Evolutionary conservation across 495 filamentous ascomycete genomes (phyloP), one percentile per base, ranked within the genome.

Genomic region (Aspergillus sclerotioniger): DNA sequence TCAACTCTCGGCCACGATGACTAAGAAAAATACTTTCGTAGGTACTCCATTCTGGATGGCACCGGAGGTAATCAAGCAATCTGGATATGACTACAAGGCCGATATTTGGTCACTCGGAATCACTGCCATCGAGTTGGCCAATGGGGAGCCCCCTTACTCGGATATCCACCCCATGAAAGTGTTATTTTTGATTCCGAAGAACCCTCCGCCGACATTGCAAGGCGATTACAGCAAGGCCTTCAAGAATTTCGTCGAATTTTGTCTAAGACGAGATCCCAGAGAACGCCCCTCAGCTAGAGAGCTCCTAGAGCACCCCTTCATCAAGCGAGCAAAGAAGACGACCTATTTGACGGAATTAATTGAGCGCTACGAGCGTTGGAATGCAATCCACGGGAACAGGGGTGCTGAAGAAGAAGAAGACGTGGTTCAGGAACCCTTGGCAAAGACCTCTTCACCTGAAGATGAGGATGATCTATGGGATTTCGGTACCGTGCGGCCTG

Each of bases 31-130:
- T 67, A 98, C 94, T 0, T 98, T 98, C 68, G 94, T 98, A 20
- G 94, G 94, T 13, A 98, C 94, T 2, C 94, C 94, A 0, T 98
- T 97, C 73, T 98, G 94, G 94, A 98, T 98, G 94, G 94, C 94
- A 5, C 94, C 94, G 8, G 94, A 98, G 71, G 94, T 98, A 31
- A 98, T 98, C 72, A 96, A 96, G 76, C 92, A 96, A 69, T 94
- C 90, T 51, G 94, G 94, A 41, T 98, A 98, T 72, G 93, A 97
- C 65, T 92, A 96, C 75, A 98, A 98, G 76, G 95, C 94, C 6
- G 94, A 98, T 68, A 96, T 98, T 56, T 98, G 94, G 94, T 98
- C 95, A 21, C 76, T 98, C n/a, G 94, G 94, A 10, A 98, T 98
- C 65, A 98, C 94, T 0, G 93, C 94, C 5, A 85, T 98, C 53